Conservation (phyloP, 768 basidiomycete species). For the Lactarius quietus region DNA sequence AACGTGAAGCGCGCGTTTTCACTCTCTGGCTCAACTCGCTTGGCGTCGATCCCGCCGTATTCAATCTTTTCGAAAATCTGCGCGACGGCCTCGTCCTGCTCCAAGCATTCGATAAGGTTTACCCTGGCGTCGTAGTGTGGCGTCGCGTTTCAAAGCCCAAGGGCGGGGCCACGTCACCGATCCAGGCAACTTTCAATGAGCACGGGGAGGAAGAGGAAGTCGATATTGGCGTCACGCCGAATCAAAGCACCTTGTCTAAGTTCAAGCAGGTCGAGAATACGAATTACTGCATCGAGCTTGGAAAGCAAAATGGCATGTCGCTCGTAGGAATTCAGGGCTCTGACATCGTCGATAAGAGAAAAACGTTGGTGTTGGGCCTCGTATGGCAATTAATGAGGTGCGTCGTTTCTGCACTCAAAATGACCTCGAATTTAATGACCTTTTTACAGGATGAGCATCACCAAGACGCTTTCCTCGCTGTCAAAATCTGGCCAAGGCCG, state of each 20-base stretch:
- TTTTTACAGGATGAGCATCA: constrained; percentile 69
- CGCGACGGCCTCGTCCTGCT: constrained; percentile 89
- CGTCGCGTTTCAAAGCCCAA: constrained; percentile 94
- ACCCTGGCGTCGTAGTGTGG: constrained; percentile 92
- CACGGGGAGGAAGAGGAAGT: constrained; percentile 70
- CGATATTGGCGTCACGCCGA: constrained; percentile 79
- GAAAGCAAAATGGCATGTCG: constrained; percentile 89
- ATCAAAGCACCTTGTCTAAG: constrained; percentile 80
- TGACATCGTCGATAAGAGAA: constrained; percentile 92
- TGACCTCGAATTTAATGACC: neutral
- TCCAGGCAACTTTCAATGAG: constrained; percentile 25
- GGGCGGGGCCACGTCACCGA: constrained; percentile 47
- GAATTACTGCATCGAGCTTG: constrained; percentile 93
- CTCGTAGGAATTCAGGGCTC: constrained; percentile 97
- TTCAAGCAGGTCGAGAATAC: constrained; percentile 99
- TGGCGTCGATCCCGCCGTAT: constrained; percentile 93
- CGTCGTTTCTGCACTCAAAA: constrained; percentile 24
- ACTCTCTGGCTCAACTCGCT: constrained; percentile 98
- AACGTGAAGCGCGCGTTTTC: constrained; percentile 96
- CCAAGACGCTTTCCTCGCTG: constrained; percentile 79
- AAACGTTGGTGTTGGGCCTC: constrained; percentile 90
- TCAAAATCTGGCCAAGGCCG: constrained; percentile 65
- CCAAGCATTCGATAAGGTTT: constrained; percentile 95
- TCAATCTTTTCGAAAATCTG: constrained; percentile 94
- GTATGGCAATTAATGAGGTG: constrained; percentile 98